Conservation (phyloP, 1,284 basidiomycete species). For the Tilletiaria anomala region DNA sequence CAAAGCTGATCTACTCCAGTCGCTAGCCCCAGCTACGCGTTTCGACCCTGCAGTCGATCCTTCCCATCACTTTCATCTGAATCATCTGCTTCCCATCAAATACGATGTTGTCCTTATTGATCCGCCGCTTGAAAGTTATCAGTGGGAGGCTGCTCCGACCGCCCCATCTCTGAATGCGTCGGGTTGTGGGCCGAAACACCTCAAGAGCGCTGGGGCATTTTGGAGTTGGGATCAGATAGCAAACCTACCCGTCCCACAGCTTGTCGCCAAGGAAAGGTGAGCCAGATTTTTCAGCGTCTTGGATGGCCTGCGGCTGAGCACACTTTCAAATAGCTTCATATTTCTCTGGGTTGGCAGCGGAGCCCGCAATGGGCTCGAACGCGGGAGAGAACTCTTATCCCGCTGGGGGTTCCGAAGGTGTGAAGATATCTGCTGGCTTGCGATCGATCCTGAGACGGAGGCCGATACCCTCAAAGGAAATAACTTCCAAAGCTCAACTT, state of each 20-base stretch:
- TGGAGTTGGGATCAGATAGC: constrained; percentile 74
- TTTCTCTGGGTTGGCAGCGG: constrained; percentile 94
- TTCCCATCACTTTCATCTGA: constrained; percentile 13
- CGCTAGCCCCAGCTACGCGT: background rate
- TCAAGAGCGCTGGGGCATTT: background rate
- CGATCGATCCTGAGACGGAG: constrained; percentile 57
- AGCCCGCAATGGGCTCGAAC: constrained; percentile 74
- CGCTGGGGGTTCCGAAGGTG: constrained; percentile 91
- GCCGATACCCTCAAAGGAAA: background rate
- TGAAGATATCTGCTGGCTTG: constrained; percentile 94
- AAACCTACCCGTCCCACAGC: constrained; percentile 62
- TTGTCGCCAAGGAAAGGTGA: constrained; percentile 55
- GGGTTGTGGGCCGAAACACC: background rate
- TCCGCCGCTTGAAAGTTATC: constrained; percentile 53
- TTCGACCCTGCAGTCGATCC: background rate
- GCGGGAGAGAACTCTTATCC: constrained; percentile 73
- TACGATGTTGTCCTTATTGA: constrained; percentile 90
- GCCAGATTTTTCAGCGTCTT: background rate
- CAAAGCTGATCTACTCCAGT: constrained; percentile 13
- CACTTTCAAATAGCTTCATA: constrained; percentile 50
- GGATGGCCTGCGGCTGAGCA: background rate
- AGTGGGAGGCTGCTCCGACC: constrained; percentile 16
- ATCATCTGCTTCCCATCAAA: constrained; percentile 46
- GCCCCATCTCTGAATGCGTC: background rate
- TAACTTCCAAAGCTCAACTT: constrained; percentile 7